phyloP scores from a whole-genome alignment of 176 grass and related monocot genomes.

The Phoenix roebelenii region DNA sequence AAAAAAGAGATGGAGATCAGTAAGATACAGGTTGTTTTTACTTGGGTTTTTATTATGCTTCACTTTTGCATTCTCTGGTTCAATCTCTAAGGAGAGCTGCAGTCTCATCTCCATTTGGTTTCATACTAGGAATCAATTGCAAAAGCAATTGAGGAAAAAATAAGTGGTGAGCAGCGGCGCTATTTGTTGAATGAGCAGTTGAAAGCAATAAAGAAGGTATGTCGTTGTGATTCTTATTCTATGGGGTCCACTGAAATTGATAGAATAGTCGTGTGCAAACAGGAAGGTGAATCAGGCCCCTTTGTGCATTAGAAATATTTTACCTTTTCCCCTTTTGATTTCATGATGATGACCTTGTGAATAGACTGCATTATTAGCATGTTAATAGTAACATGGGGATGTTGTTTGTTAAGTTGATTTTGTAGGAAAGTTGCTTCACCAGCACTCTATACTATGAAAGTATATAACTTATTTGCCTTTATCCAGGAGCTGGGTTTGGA shows the following conservation, averaged over 20 bases:
- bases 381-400: neutral
- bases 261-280: too few relatives aligned
- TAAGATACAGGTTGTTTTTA: slow-evolving; percentile 66
- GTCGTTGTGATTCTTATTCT: neutral
- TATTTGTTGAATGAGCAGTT: slow-evolving; percentile 98
- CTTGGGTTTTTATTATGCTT: neutral
- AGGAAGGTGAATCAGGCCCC: too few relatives aligned
- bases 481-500: slow-evolving; percentile 88
- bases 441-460: neutral
- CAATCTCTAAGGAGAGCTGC: neutral
- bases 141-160: slow-evolving; percentile 99
- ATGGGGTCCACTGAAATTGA: too few relatives aligned
- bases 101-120: neutral
- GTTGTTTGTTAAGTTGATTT: slow-evolving; percentile 8
- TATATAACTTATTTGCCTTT: neutral
- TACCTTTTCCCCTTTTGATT: too few relatives aligned
- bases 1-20: slow-evolving; percentile 99
- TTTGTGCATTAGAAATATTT: too few relatives aligned
- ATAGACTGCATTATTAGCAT: neutral
- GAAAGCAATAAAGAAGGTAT: slow-evolving; percentile 98
- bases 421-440: neutral
- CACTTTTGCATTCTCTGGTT: slow-evolving; percentile 15
- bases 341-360: too few relatives aligned
- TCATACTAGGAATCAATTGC: slow-evolving; percentile 89
- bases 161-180: slow-evolving; percentile 94